Evolutionary conservation across 2,329 filamentous ascomycete species (phyloP).

Genomic region (Penicillium paneum): DNA sequence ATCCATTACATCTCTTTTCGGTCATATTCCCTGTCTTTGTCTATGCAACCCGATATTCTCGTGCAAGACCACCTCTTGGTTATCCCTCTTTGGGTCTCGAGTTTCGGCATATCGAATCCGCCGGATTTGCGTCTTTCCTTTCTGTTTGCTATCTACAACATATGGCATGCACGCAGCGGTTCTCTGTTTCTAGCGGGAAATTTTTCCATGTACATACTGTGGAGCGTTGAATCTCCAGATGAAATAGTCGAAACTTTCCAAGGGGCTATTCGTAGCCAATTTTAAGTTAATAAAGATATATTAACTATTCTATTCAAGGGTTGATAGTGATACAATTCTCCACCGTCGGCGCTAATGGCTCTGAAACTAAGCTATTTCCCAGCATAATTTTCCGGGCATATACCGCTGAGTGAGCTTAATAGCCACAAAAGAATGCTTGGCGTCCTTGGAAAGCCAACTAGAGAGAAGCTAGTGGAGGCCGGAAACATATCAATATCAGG

Average conservation of each 20-base stretch:
- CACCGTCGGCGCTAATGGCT: slow-evolving; percentile 5
- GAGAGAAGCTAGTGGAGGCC: neutral
- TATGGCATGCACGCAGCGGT: neutral
- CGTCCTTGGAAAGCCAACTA: neutral
- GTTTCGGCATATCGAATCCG: neutral
- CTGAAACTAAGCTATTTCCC: neutral
- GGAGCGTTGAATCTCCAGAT: neutral
- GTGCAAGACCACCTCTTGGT: neutral
- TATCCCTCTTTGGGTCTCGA: neutral
- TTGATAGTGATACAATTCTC: slow-evolving; percentile 9
- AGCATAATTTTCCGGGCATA: neutral
- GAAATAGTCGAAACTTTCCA: neutral
- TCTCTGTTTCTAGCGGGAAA: slow-evolving; percentile 1
- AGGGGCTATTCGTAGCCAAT: neutral
- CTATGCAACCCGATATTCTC: neutral
- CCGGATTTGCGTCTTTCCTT: neutral
- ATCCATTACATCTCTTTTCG: neutral
- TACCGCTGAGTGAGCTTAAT: neutral
- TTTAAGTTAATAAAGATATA: slow-evolving; percentile 1
- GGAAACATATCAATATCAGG: neutral
- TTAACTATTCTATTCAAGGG: neutral
- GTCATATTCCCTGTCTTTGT: neutral
- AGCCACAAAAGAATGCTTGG: neutral
- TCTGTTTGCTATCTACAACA: neutral
- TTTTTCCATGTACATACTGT: neutral